Conservation (phyloP, 805 yeast genomes). For the Metschnikowia sp. region DNA sequence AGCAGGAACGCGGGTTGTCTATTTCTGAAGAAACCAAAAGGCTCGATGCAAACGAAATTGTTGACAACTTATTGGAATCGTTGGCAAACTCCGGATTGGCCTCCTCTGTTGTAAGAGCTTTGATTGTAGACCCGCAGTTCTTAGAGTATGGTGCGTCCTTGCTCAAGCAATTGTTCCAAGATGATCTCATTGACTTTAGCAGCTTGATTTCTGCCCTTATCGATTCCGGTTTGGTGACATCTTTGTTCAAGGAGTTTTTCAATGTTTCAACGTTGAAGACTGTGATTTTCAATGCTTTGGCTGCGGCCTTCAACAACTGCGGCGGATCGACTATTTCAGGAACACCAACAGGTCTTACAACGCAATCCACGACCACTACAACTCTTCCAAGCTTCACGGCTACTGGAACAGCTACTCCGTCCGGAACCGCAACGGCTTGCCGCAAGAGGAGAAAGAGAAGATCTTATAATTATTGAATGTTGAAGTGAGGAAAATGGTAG, state of each 20-base stretch:
- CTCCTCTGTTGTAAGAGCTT: constrained; percentile 32
- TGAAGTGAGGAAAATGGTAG: no score
- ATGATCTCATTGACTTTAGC: constrained; percentile 26
- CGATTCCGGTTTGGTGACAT: constrained; percentile 37
- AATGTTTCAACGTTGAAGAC: constrained; percentile 36
- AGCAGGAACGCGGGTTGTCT: constrained; percentile 1
- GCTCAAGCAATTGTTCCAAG: constrained; percentile 28
- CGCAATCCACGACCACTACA: constrained; percentile 24
- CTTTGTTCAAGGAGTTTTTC: constrained; percentile 37
- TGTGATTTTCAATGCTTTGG: constrained; percentile 41
- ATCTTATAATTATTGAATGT: constrained; percentile 20
- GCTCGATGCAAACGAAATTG: constrained; percentile 18
- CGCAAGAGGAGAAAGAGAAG: constrained; percentile 27
- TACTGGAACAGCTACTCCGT: constrained; percentile 19
- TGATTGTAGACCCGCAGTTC: constrained; percentile 36
- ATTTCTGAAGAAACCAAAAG: constrained; percentile 9
- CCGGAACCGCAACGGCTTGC: constrained; percentile 15
- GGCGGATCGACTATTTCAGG: constrained; percentile 26
- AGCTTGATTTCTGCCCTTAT: constrained; percentile 28
- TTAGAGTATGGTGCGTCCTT: constrained; percentile 38
- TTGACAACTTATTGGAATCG: constrained; percentile 40
- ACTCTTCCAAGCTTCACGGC: constrained; percentile 21
- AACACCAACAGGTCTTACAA: constrained; percentile 18
- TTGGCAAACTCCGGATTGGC: constrained; percentile 43
- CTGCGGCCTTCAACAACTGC: constrained; percentile 41